A percentile compares a stretch with the other conserved stretches of the same genome.
These are phyloP conservation scores for Boeremia lycopersici DNA, from an alignment of 2,329 filamentous ascomycete genomes.

Conservation along the genomic window DNA sequence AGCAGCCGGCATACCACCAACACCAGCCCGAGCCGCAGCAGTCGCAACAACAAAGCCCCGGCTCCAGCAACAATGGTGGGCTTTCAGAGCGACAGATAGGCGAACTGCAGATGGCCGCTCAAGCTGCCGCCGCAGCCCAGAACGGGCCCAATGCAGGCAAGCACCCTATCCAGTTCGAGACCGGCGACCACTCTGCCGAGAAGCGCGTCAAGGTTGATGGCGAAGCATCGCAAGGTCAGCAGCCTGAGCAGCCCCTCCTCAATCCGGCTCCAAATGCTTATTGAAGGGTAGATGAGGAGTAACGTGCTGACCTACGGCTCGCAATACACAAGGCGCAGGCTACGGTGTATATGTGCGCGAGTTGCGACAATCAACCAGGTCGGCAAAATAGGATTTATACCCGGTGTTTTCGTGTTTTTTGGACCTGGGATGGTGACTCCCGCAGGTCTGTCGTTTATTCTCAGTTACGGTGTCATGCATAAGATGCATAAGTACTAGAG, in stretches of 20 bases:
- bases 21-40: conserved; percentile 29
- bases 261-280: conserved; percentile 41
- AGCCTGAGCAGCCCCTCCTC: conserved; percentile 23
- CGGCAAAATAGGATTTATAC: conserved; percentile 17
- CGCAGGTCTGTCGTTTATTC: background rate
- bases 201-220: conserved; percentile 45
- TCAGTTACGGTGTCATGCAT: conserved; percentile 26
- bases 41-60: conserved; percentile 28
- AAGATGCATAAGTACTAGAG: conserved; percentile 27
- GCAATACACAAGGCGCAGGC: conserved; percentile 26
- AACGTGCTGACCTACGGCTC: conserved; percentile 26
- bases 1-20: conserved; percentile 16
- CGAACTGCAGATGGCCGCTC: conserved; percentile 47
- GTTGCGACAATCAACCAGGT: conserved; percentile 24
- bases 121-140: conserved; percentile 43
- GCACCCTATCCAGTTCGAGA: conserved; percentile 42
- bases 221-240: conserved; percentile 43
- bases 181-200: conserved; percentile 38
- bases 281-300: conserved; percentile 36
- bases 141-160: conserved; percentile 42
- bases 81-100: conserved; percentile 47
- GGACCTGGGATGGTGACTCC: background rate
- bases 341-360: conserved; percentile 30
- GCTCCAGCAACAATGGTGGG: conserved; percentile 39
- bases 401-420: conserved; percentile 7